Conservation (phyloP, 345 rosid species). For the Linum trigynum region DNA sequence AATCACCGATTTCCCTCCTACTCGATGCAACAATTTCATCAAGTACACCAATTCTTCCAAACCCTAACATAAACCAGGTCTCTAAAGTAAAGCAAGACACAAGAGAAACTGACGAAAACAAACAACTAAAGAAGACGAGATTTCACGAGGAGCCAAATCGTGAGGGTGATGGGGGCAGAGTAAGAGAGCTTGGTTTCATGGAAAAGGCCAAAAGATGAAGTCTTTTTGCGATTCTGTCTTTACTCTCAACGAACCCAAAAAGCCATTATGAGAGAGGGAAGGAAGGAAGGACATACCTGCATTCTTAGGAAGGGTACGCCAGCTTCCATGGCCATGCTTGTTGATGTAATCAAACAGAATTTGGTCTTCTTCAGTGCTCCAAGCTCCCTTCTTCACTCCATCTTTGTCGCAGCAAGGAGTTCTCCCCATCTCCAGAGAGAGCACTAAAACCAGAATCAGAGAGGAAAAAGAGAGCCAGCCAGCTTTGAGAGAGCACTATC, state of each 20-base stretch:
- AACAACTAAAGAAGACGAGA: too few species aligned
- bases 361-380: constrained; percentile 84
- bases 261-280: background rate
- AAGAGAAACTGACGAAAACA: too few species aligned
- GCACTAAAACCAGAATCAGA: background rate
- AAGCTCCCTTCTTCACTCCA: constrained; percentile 78
- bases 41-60: too few species aligned
- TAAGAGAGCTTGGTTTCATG: background rate
- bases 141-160: too few species aligned
- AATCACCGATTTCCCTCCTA: too few species aligned
- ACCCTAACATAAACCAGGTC: too few species aligned
- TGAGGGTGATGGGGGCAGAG: too few species aligned
- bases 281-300: constrained; percentile 33
- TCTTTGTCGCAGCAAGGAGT: constrained; percentile 77
- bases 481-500: too few species aligned
- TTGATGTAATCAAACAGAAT: constrained; percentile 59
- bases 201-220: background rate
- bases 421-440: constrained; percentile 44
- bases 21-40: too few species aligned
- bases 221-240: background rate
- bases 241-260: background rate
- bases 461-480: background rate
- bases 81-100: too few species aligned
- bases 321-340: constrained; percentile 70
- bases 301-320: constrained; percentile 86